Base-by-base conservation (phyloP, 192 early-diverging fungal species). In the Mortierella alpina region DNA sequence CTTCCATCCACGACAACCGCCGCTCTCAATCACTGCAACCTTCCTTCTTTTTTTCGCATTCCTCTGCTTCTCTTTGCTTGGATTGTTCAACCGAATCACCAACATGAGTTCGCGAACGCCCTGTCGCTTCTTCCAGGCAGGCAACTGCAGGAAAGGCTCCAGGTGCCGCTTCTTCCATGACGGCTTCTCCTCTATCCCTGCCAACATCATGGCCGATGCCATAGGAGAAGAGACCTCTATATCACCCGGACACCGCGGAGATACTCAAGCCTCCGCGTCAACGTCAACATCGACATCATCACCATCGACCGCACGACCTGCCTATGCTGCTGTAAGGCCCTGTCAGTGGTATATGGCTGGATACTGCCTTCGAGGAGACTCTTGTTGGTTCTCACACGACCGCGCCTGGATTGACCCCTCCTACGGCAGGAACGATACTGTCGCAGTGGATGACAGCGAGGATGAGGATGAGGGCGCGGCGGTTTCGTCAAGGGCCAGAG, bases 341-440 rank as follows among this genome's bases (percentile, higher is more conserved):
- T 80, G 77, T 31, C 65, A 71, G 3, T 80, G 77, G 77, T 80
- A 80, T 17, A 62, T 80, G 70, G 64, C 69, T 13, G 77, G 77
- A 42, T 80, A 80, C 40, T 80, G 77, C 52, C 70, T 52, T n/a
- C 69, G 77, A 0, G 77, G 77, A 13, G 77, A 80, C 9, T 47
- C 52, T 2, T 80, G 77, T 23, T 80, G 77, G 77, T 80, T 80
- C 49, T 80, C 77, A 10, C 77, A 80, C 18, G 77, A 80, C 52
- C 59, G 74, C 14, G 61, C 66, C 13, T 22, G 52, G 39, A 47
- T 72, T 41, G 23, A 68, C 20, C 20, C 49, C 14, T 17, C 18
- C 17, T 55, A 46, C 42, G 46, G 64, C 2, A 18, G 23, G 1
- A 6, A 40, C 12, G 61, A 74, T 18, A 56, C 39, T 44, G 23